phyloP scores from a whole-genome alignment of 169 alveolate species.

The Cryptosporidium viatorum region DNA sequence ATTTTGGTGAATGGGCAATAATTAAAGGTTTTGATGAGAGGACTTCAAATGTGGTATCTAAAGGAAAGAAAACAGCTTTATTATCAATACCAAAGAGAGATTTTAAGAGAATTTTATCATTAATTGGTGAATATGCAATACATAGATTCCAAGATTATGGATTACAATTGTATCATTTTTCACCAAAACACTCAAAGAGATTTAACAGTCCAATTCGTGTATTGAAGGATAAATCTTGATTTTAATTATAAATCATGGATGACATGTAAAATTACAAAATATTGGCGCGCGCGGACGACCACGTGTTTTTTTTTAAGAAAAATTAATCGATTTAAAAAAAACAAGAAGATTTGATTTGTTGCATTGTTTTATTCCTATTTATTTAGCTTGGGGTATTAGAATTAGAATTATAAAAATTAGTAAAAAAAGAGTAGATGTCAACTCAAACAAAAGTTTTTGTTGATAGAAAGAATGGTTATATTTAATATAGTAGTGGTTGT shows the following conservation, averaged over 20 bases:
- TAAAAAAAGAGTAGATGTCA: no score
- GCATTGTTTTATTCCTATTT: no score
- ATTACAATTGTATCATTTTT: slow-evolving; percentile 51
- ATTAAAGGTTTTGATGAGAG: slow-evolving; percentile 53
- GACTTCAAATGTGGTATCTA: slow-evolving; percentile 27
- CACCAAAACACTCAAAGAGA: slow-evolving; percentile 49
- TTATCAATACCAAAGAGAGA: slow-evolving; percentile 54
- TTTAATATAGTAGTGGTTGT: no score
- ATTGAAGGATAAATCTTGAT: background rate
- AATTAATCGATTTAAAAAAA: no score
- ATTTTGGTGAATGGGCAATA: slow-evolving; percentile 68
- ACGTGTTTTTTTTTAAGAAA: no score
- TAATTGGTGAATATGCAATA: slow-evolving; percentile 55
- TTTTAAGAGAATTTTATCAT: slow-evolving; percentile 22
- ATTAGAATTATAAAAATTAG: no score
- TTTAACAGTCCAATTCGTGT: slow-evolving; percentile 49
- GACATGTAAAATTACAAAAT: no score
- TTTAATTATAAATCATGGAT: no score
- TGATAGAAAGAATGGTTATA: no score
- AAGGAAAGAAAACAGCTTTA: background rate
- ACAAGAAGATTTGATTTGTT: no score
- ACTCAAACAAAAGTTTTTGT: no score
- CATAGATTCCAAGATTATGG: slow-evolving; percentile 70
- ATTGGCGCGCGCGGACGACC: background rate
- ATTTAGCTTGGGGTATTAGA: no score